A percentile compares a stretch with the other conserved stretches of the same genome.
Conservation (phyloP, 441 rosid species). For the Macaranga tanarius region DNA sequence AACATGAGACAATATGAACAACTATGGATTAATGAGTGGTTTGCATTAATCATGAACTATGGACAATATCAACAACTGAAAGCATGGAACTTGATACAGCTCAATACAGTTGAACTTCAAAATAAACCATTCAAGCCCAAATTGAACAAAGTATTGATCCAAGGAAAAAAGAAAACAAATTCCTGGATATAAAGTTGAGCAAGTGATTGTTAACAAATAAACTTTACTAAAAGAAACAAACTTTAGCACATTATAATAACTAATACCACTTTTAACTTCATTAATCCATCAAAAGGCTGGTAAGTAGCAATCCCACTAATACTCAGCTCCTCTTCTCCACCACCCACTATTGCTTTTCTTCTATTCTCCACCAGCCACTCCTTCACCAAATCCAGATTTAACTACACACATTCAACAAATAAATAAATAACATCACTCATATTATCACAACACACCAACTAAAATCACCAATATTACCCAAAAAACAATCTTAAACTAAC, state of each 20-base stretch:
- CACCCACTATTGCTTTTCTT: slow-evolving; percentile 51
- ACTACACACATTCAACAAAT: slow-evolving; percentile 36
- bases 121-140: too few species aligned
- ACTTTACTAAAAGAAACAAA: background rate
- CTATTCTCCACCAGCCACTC: slow-evolving; percentile 71
- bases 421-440: background rate
- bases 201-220: background rate
- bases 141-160: too few species aligned
- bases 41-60: too few species aligned
- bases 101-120: too few species aligned
- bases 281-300: slow-evolving; percentile 64
- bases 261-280: slow-evolving; percentile 69
- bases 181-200: background rate
- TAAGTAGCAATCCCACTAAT: slow-evolving; percentile 66
- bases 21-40: too few species aligned
- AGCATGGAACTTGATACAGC: too few species aligned
- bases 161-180: too few species aligned
- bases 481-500: slow-evolving; percentile 33
- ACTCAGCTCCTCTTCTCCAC: slow-evolving; percentile 42
- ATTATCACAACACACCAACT: background rate
- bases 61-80: too few species aligned
- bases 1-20: too few species aligned
- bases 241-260: background rate
- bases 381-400: slow-evolving; percentile 76
- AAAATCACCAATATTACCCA: background rate